phyloP scores from a whole-genome alignment of 2,329 filamentous ascomycete species.

The Ceratocystis albifundus region DNA sequence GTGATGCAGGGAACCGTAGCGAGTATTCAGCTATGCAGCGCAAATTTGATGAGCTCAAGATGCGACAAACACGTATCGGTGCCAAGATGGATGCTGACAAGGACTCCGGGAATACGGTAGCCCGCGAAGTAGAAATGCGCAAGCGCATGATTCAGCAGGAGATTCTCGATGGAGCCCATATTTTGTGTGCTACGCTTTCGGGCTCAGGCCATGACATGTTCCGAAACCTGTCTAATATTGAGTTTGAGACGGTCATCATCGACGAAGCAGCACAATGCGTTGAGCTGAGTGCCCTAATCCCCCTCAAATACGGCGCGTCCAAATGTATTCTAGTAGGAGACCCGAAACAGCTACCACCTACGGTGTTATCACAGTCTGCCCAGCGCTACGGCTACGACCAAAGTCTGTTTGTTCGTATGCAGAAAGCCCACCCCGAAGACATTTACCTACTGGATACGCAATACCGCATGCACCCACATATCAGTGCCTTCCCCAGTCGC shows the following conservation, averaged over 20 bases:
- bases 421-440: constrained; percentile 74
- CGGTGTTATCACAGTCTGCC: constrained; percentile 86
- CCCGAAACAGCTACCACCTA: constrained; percentile 92
- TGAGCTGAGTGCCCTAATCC: constrained; percentile 89
- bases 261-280: constrained; percentile 98
- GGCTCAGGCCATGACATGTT: constrained; percentile 97
- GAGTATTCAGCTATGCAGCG: constrained; percentile 51
- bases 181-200: constrained; percentile 89
- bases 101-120: constrained; percentile 69
- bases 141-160: constrained; percentile 78
- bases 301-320: constrained; percentile 89
- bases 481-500: constrained; percentile 77
- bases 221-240: constrained; percentile 77
- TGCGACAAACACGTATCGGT: constrained; percentile 60
- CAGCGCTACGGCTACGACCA: constrained; percentile 92
- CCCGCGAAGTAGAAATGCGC: constrained; percentile 75
- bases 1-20: constrained; percentile 41
- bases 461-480: constrained; percentile 98
- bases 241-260: constrained; percentile 97
- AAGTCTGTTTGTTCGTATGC: constrained; percentile 97
- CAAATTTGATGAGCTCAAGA: constrained; percentile 66
- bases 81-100: constrained; percentile 77
- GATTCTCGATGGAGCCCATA: constrained; percentile 79
- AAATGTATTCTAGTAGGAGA: constrained; percentile 97
- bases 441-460: constrained; percentile 94